phyloP scores from a whole-genome alignment of 2,329 filamentous ascomycete species.

The Pseudogymnoascus sp. region DNA sequence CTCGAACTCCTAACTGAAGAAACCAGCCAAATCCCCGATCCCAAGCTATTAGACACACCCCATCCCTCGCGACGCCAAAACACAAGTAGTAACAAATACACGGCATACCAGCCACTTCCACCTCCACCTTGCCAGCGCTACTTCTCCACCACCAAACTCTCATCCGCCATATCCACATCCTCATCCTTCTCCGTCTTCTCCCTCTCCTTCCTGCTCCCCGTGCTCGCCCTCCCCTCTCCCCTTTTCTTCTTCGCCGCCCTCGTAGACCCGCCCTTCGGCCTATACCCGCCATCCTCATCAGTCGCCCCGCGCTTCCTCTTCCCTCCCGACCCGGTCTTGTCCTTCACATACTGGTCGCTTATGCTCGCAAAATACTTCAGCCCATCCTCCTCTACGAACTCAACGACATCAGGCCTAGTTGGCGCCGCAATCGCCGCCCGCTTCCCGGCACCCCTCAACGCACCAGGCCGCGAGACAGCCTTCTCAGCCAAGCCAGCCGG shows the following conservation, averaged over 20 bases:
- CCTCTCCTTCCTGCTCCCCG: background rate
- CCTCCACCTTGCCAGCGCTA: background rate
- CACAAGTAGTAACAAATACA: constrained; percentile 1
- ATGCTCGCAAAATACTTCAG: constrained; percentile 26
- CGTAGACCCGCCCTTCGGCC: constrained; percentile 39
- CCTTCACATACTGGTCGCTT: constrained; percentile 12
- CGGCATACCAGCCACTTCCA: background rate
- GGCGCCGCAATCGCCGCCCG: constrained; percentile 26
- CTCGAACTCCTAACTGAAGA: background rate
- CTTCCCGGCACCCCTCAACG: constrained; percentile 28
- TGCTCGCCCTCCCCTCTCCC: constrained; percentile 1
- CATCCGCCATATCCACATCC: constrained; percentile 6
- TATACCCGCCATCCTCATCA: constrained; percentile 52
- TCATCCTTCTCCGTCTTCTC: background rate
- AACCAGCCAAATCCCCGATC: background rate
- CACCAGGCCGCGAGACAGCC: constrained; percentile 31
- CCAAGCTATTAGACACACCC: constrained; percentile 2
- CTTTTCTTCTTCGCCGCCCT: constrained; percentile 5
- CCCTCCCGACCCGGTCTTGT: constrained; percentile 24
- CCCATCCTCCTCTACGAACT: constrained; percentile 30
- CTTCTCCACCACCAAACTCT: background rate
- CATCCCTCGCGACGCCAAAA: background rate
- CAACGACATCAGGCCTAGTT: constrained; percentile 24
- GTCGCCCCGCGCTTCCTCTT: constrained; percentile 43
- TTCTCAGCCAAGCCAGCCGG: constrained; percentile 31